Percentiles rank a stretch among this genome's conserved stretches.
Evolutionary conservation across 768 basidiomycete genomes (phyloP).

Genomic region (Serendipita sp.): DNA sequence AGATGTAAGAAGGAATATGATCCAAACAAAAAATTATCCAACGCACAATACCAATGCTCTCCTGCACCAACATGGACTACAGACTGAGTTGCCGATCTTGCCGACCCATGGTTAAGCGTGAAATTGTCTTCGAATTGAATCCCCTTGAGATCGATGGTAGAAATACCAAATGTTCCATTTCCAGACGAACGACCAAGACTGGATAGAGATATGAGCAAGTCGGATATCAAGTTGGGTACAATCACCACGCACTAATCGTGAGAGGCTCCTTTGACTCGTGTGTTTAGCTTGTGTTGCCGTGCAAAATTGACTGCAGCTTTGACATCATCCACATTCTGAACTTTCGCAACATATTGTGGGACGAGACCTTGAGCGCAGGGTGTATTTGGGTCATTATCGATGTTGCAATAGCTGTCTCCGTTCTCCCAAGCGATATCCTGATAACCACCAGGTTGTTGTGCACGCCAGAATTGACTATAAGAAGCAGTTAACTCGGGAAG

Average conservation of each 20-base stretch:
- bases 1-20: constrained; percentile 30
- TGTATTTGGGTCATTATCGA: neutral
- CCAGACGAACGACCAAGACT: constrained; percentile 25
- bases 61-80: constrained; percentile 9
- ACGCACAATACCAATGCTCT: constrained; percentile 5
- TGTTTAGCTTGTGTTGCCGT: constrained; percentile 6
- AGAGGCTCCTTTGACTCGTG: constrained; percentile 9
- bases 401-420: neutral
- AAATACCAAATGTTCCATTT: constrained; percentile 24
- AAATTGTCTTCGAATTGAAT: constrained; percentile 21
- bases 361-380: too few relatives aligned
- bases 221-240: neutral
- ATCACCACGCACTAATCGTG: constrained; percentile 20
- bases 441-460: neutral
- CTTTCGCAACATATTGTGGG: too few relatives aligned
- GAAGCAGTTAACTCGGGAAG: neutral
- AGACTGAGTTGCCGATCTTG: constrained; percentile 11
- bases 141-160: constrained; percentile 28
- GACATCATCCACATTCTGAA: neutral
- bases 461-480: neutral
- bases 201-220: neutral
- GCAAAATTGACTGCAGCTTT: constrained; percentile 7
- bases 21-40: constrained; percentile 14
- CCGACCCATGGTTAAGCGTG: constrained; percentile 20
- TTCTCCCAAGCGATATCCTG: neutral